Evolutionary conservation across 2,329 filamentous ascomycete species (phyloP), one percentile per base, ranked within the genome.

Genomic region (Penicillium sp.): DNA sequence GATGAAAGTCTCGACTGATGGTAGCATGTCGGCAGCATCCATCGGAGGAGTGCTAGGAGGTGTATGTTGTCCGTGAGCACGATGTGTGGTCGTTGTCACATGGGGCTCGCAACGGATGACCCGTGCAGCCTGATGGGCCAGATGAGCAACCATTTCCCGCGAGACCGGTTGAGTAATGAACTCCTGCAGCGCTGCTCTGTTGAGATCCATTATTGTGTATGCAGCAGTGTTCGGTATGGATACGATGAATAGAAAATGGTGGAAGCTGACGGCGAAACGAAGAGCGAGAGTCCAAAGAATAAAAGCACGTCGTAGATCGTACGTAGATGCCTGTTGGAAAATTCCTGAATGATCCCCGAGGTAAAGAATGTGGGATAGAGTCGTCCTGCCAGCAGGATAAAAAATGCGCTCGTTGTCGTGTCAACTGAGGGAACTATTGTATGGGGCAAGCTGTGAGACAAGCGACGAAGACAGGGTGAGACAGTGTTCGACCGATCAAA

Each of bases 1-100:
- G 81, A 99, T 98, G 84, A 98, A 99, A 62, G 89, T 86, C 78
- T 97, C 92, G 41, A 98, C 83, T 0, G 91, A 89, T 3, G 95
- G 95, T 35, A 99, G 66, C 66, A 81, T 68, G 64, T 76, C 69
- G 30, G 74, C 68, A 26, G 76, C 69, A 64, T 83, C 75, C 68
- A 85, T 80, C 15, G 85, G 84, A 60, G 87, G 86, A 29, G 86
- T 86, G 35, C 82, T 81, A 31, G 86, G 86, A 62, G 86, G 86
- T 44, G 86, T 88, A 23, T 83, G 85, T 53, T 86, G 84, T 26
- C 85, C 80, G 70, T 78, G 70, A 76, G 80, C 75, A 49, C 54
- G 60, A 41, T 56, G 60, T 59, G 52, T 64, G 60, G 56, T 58
- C 69, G 75, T 70, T 57, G 71, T 78, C 71, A 78, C 73, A 64